These are phyloP conservation scores for Spiraea crenata DNA, from an alignment of 331 rosid genomes.

Conservation along the genomic window DNA sequence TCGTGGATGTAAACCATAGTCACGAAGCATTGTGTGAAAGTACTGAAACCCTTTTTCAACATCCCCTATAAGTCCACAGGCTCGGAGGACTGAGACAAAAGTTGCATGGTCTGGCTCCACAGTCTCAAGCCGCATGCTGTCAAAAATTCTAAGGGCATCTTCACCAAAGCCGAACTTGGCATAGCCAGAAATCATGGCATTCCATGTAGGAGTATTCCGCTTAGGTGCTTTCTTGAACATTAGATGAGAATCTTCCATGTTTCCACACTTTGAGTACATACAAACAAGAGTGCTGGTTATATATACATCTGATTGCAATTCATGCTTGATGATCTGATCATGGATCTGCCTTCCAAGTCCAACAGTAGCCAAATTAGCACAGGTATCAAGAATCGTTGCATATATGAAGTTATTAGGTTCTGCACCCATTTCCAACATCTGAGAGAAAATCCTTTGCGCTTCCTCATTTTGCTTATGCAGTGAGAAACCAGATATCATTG, in stretches of 20 bases:
- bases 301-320: conserved; percentile 62
- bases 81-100: conserved; percentile 77
- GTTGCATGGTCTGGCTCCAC: conserved; percentile 66
- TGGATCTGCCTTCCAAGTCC: conserved; percentile 87
- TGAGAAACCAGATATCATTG: conserved; percentile 79
- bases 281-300: conserved; percentile 75
- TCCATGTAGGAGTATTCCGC: conserved; percentile 77
- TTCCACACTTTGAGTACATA: conserved; percentile 83
- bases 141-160: conserved; percentile 53
- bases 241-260: conserved; percentile 59
- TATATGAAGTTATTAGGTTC: conserved; percentile 76
- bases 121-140: conserved; percentile 58
- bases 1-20: conserved; percentile 57
- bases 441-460: conserved; percentile 64
- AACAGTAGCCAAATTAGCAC: conserved; percentile 74
- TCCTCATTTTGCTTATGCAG: conserved; percentile 59
- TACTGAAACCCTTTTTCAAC: conserved; percentile 53
- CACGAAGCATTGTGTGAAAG: conserved; percentile 50
- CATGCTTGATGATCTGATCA: conserved; percentile 63
- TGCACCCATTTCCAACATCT: conserved; percentile 61
- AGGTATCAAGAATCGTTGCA: conserved; percentile 70
- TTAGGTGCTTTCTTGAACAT: conserved; percentile 64
- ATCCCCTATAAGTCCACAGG: conserved; percentile 75
- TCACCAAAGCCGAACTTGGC: conserved; percentile 69
- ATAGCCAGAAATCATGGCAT: conserved; percentile 80